Evolutionary conservation across 108 stramenopile genomes (phyloP).

Genomic region (Pseudonitzschia pungens): DNA sequence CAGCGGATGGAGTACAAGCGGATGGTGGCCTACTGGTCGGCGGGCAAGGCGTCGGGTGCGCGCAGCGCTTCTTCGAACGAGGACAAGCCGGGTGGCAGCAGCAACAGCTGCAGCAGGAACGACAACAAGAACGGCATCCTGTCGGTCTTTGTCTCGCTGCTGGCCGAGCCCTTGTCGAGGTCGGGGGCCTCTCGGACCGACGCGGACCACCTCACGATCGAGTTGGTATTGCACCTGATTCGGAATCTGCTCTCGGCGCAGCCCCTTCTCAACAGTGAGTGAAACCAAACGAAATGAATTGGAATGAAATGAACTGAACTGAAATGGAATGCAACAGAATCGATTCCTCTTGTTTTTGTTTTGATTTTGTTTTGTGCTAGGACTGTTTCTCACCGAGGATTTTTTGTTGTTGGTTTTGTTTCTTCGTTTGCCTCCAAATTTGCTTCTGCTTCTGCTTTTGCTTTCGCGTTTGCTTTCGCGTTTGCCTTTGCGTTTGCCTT

Average conservation of each 20-base stretch:
- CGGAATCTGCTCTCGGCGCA: constrained; percentile 70
- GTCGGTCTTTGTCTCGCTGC: constrained; percentile 75
- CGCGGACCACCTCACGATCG: constrained; percentile 81
- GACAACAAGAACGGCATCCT: constrained; percentile 46
- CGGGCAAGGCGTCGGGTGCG: too few species aligned
- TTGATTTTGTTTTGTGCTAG: too few species aligned
- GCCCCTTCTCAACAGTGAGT: constrained; percentile 44
- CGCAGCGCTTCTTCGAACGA: constrained; percentile 28
- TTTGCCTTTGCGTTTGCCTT: too few species aligned
- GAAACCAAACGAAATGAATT: neutral
- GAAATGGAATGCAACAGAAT: neutral
- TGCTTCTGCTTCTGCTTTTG: too few species aligned
- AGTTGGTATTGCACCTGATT: constrained; percentile 84
- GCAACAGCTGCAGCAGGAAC: constrained; percentile 9
- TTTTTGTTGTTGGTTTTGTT: too few species aligned
- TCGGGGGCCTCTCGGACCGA: constrained; percentile 60
- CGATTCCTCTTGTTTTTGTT: too few species aligned
- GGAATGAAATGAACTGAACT: too few species aligned
- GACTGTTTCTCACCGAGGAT: neutral
- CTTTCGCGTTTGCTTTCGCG: too few species aligned
- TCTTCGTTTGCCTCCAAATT: too few species aligned
- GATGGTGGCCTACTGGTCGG: constrained; percentile 54
- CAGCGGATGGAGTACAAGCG: constrained; percentile 81
- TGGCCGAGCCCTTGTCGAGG: constrained; percentile 79
- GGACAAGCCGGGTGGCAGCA: neutral